phyloP scores from a whole-genome alignment of 345 rosid species.

The Rhodamnia rubescens region DNA sequence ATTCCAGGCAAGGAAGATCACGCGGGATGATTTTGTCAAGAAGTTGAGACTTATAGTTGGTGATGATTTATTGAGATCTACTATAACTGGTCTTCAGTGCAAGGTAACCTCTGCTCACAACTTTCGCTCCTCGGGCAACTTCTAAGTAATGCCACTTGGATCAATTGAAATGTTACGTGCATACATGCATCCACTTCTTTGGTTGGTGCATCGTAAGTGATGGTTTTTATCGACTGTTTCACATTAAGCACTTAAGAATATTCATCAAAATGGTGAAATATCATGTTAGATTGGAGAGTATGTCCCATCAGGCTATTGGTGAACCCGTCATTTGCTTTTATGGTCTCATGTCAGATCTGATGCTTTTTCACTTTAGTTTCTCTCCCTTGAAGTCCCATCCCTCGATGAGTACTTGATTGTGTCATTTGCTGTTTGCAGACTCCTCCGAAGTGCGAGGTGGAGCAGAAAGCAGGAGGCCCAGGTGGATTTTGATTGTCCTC shows the following conservation, averaged over 20 bases:
- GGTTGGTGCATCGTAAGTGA: background rate
- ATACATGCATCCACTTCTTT: background rate
- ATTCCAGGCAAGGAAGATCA: conserved; percentile 48
- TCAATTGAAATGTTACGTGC: background rate
- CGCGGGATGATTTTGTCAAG: conserved; percentile 58
- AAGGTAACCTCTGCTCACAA: conserved; percentile 23
- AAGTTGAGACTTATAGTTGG: conserved; percentile 65
- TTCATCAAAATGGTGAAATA: background rate
- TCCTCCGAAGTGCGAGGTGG: background rate
- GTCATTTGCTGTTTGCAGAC: background rate
- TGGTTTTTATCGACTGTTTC: background rate
- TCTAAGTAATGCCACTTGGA: background rate
- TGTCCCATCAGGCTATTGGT: background rate
- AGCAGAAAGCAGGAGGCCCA: background rate
- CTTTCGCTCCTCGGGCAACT: background rate
- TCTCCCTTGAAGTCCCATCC: background rate
- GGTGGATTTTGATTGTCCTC: background rate
- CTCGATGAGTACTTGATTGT: background rate
- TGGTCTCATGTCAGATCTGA: background rate
- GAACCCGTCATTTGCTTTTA: background rate
- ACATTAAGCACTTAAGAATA: background rate
- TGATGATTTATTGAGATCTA: conserved; percentile 60
- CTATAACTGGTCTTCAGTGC: conserved; percentile 65
- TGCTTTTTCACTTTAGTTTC: background rate
- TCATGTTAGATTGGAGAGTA: background rate